Base-by-base conservation (phyloP, 2,329 filamentous ascomycete genomes). In the Claviceps quebecensis region DNA sequence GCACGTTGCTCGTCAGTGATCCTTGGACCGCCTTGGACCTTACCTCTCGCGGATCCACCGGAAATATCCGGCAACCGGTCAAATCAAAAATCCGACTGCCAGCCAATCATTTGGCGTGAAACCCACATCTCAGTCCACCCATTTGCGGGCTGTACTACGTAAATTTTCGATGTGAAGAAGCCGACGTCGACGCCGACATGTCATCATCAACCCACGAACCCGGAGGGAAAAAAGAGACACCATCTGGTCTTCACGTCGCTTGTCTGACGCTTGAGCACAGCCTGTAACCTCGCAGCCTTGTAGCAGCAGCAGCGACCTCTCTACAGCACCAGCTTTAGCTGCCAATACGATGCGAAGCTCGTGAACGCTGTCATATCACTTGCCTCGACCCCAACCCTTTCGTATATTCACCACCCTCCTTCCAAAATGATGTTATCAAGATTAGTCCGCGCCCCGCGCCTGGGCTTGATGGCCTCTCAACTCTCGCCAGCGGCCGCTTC, bases 371-470 rank as follows among this genome's bases (percentile, higher is more conserved):
- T 23, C n/a, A 19, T 22, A 5, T 16, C 17, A 47, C 29, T 29
- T 39, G 36, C 43, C 19, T 19, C 23, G 22, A 44, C 43, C 3
- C 38, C 6, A n/a, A 2, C 3, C 5, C 17, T 16, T 29, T 5
- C 13, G 7, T 23, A 22, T 26, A 17, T 23, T 16, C 36, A 14
- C 19, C 40, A 19, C 1, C 14, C 14, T 19, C 14, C 44, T 37
- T 22, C 34, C 43, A 43, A 19, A 60, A 56, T 61, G 65, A 78
- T 78, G 56, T 55, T 72, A 61, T 65, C 63, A 29, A 57, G 61
- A 62, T 56, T 64, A 57, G 63, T 61, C 56, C 60, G 60, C 55
- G 61, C 62, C 52, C 60, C 64, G 53, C 58, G 63, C 56, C 58
- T 67, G 58, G 65, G 61, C 58, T 58, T 61, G 59, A 57, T 58